These are phyloP conservation scores for Pezicula neosporulosa DNA, from an alignment of 2,329 filamentous ascomycete genomes.

Conservation along the genomic window DNA sequence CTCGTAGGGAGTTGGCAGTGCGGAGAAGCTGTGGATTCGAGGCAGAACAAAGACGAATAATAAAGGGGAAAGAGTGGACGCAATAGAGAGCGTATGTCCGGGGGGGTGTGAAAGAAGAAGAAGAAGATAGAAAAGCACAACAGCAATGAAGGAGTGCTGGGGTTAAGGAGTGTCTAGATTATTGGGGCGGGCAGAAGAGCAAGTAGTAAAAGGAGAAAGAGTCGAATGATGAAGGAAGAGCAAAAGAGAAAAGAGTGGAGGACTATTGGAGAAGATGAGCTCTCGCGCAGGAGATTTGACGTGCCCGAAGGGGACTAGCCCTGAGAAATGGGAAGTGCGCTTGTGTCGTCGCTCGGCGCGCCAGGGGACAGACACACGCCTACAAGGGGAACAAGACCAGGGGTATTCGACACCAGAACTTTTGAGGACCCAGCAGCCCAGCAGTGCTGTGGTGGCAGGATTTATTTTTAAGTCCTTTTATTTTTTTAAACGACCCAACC, in stretches of 20 bases:
- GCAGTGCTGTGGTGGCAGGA: too few relatives aligned
- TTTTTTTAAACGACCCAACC: too few relatives aligned
- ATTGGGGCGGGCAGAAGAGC: constrained; percentile 12
- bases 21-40: background rate
- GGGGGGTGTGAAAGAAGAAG: constrained; percentile 10
- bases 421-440: too few relatives aligned
- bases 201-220: constrained; percentile 5
- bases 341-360: too few relatives aligned
- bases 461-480: too few relatives aligned
- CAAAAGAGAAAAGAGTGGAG: background rate
- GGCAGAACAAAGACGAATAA: constrained; percentile 31
- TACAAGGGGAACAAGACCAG: too few relatives aligned
- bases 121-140: constrained; percentile 10
- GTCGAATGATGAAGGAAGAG: constrained; percentile 4
- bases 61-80: constrained; percentile 24
- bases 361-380: too few relatives aligned
- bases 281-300: too few relatives aligned
- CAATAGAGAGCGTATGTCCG: constrained; percentile 10
- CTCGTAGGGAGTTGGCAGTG: background rate
- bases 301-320: too few relatives aligned
- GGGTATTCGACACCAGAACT: too few relatives aligned
- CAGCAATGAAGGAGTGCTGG: constrained; percentile 7
- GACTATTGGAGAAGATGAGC: too few relatives aligned
- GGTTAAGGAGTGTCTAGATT: constrained; percentile 9
- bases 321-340: too few relatives aligned